Percentiles rank a stretch among this genome's conserved stretches.
phyloP scores from a whole-genome alignment of 371 early-diverging fungal species.

The Batrachochytrium dendrobatidis region DNA sequence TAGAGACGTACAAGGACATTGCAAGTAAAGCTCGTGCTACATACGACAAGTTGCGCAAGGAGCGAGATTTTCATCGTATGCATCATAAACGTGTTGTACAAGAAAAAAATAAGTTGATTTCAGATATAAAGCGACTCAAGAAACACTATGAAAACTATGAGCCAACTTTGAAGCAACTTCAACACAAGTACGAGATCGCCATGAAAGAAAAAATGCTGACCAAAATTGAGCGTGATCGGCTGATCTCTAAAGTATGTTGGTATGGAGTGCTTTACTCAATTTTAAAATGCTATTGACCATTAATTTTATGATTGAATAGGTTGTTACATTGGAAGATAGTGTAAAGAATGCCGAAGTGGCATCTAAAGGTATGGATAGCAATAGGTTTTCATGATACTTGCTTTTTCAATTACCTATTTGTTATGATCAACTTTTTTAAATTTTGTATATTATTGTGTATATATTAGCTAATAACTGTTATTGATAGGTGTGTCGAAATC shows the following conservation, averaged over 20 bases:
- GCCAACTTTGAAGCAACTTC: constrained; percentile 29
- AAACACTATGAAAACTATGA: constrained; percentile 41
- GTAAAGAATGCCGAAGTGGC: too few species aligned
- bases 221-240: constrained; percentile 41
- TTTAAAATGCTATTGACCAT: too few species aligned
- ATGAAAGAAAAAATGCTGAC: constrained; percentile 51
- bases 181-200: constrained; percentile 38
- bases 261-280: too few species aligned
- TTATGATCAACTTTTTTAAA: too few species aligned
- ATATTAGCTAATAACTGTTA: too few species aligned
- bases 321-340: too few species aligned
- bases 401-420: too few species aligned
- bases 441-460: too few species aligned
- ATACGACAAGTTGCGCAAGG: constrained; percentile 45
- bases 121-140: constrained; percentile 41
- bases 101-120: constrained; percentile 38
- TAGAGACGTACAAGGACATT: constrained; percentile 40
- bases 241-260: constrained; percentile 25
- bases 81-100: constrained; percentile 51
- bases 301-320: too few species aligned
- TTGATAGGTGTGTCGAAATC: too few species aligned
- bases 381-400: too few species aligned
- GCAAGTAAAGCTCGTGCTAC: constrained; percentile 44
- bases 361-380: too few species aligned
- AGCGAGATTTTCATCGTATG: constrained; percentile 49